Base-by-base conservation (phyloP, 306 rosid species). In the Datisca glomerata region DNA sequence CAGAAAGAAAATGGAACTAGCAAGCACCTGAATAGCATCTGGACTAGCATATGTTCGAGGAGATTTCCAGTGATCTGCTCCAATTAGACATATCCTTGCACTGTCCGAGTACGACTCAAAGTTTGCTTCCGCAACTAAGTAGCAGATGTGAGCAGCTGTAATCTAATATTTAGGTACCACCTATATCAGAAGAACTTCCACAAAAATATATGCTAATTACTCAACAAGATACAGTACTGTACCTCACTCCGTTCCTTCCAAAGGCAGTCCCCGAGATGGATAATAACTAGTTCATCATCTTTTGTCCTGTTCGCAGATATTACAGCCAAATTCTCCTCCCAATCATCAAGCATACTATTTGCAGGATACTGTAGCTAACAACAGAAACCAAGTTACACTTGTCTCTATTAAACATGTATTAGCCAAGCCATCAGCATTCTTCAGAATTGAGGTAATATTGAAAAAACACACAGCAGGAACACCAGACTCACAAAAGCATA, bases 201-300 rank as follows among this genome's bases (percentile, higher is more conserved):
- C 16, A 18, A 41, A 19, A 12, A n/a, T 17, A 7, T 50, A 51
- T 25, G 43, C 15, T 37, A 45, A 17, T 38, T 23, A 53, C 47
- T 58, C 21, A 25, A 40, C 42, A 12, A 17, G 35, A 53, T 28
- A 46, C 21, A 5, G n/a, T 33, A 39, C 7, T 33, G 21, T 63
- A 89, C 97, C 93, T 83, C 93, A 49, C 80, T 78, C 63, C 68
- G 74, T 53, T 87, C 97, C 75, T 72, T 87, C 97, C 93, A 87
- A 36, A 87, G 49, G 68, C 89, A 71, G 61, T 82, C 97, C 36
- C 97, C 97, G 21, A 87, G 93, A 55, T 87, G 94, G 43, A 76
- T 59, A 43, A 83, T 74, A 28, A 83, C 97, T 32, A 87, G 81
- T 50, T 87, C 94, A 24, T 87, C 97, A 55, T 68, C 94, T 68